Evolutionary conservation across 2,329 filamentous ascomycete species (phyloP).

Genomic region (Fulvia fulva): DNA sequence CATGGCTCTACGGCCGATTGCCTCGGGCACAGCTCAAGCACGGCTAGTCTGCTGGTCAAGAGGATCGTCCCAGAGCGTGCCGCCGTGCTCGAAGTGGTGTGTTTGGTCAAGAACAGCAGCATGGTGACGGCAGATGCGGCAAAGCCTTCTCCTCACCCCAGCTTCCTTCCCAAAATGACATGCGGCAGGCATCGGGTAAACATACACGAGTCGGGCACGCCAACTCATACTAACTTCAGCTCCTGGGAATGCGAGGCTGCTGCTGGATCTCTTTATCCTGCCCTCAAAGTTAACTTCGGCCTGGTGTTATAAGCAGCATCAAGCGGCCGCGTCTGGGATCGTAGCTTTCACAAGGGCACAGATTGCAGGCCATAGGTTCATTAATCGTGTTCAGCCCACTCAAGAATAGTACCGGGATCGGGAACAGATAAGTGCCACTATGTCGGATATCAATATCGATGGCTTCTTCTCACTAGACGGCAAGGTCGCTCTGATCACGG

Average conservation of each 20-base stretch:
- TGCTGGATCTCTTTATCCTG: too few species aligned
- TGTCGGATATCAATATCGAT: slow-evolving; percentile 58
- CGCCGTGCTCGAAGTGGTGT: neutral
- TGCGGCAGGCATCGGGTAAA: neutral
- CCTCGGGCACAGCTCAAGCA: neutral
- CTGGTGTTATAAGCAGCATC: too few species aligned
- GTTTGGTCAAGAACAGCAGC: neutral
- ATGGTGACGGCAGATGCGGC: neutral
- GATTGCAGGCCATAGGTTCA: neutral
- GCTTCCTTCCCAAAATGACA: neutral
- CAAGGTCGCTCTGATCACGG: slow-evolving; percentile 79
- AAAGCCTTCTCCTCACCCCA: neutral
- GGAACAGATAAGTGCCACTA: slow-evolving; percentile 3
- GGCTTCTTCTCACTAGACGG: slow-evolving; percentile 82
- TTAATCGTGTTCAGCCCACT: neutral
- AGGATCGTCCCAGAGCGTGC: neutral
- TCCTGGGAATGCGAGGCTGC: too few species aligned
- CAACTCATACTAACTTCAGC: too few species aligned
- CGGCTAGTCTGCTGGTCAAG: neutral
- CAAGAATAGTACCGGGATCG: neutral
- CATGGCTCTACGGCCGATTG: neutral
- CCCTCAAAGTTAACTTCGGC: too few species aligned
- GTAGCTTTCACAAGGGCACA: neutral
- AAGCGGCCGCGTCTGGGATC: too few species aligned
- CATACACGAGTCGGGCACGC: neutral